Percentiles rank a stretch among this genome's conserved stretches.
Conservation (phyloP, 371 early-diverging fungal species). For the Haplosporangium sp. region DNA sequence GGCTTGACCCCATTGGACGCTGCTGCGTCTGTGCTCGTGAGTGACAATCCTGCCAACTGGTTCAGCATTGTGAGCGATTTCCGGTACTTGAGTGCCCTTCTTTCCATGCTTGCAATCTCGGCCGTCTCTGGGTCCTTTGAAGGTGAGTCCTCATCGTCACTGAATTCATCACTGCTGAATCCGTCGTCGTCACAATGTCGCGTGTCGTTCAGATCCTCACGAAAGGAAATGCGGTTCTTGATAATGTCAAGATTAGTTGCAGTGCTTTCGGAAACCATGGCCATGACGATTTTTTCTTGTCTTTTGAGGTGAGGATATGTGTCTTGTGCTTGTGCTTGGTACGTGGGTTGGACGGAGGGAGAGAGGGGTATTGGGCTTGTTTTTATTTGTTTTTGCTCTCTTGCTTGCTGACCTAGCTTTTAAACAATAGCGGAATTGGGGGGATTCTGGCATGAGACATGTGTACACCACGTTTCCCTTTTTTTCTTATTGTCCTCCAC, state of each 20-base stretch:
- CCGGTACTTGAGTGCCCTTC: constrained; percentile 39
- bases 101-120: constrained; percentile 46
- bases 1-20: constrained; percentile 14
- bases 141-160: constrained; percentile 23
- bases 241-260: constrained; percentile 4
- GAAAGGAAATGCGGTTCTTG: constrained; percentile 46
- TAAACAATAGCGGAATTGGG: no score
- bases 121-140: constrained; percentile 46
- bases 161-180: constrained; percentile 20
- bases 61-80: constrained; percentile 51
- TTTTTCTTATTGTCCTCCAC: no score
- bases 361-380: not conserved
- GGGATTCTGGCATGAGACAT: no score
- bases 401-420: no score
- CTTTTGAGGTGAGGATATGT: not conserved
- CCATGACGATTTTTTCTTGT: constrained; percentile 10
- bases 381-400: no score
- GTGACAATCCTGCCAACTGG: constrained; percentile 22
- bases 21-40: constrained; percentile 3
- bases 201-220: constrained; percentile 40
- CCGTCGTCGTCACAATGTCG: constrained; percentile 22
- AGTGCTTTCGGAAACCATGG: constrained; percentile 26
- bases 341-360: not conserved
- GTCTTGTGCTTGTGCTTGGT: not conserved
- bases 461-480: no score